Conservation (phyloP, 1,139 yeast species). For the Yamadazyma friedrichii region DNA sequence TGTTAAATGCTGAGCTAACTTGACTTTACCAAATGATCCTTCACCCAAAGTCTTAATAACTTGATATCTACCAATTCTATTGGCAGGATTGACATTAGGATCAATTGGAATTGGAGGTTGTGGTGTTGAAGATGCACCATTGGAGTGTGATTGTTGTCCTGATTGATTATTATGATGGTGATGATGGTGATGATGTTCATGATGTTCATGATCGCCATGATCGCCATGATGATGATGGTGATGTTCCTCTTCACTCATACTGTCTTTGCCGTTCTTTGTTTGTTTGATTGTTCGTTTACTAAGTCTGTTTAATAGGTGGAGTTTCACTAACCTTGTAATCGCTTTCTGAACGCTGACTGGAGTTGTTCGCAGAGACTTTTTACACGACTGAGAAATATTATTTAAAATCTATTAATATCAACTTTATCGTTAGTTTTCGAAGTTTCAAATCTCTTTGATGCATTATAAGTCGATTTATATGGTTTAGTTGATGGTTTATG, state of each 20-base stretch:
- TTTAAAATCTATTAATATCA: slow-evolving; percentile 8
- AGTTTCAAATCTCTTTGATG: slow-evolving; percentile 6
- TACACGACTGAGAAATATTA: too few species aligned
- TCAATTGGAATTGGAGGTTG: slow-evolving; percentile 21
- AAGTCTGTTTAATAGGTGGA: too few species aligned
- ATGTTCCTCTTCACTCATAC: slow-evolving; percentile 8
- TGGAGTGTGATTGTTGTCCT: background rate
- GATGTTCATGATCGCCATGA: slow-evolving; percentile 9
- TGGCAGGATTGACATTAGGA: slow-evolving; percentile 38
- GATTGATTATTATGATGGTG: slow-evolving; percentile 7
- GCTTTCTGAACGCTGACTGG: background rate
- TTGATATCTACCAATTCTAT: slow-evolving; percentile 86
- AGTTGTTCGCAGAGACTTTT: too few species aligned
- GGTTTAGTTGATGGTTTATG: too few species aligned
- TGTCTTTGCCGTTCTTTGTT: too few species aligned
- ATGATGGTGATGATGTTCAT: slow-evolving; percentile 10
- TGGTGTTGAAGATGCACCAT: slow-evolving; percentile 3
- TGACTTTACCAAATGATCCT: slow-evolving; percentile 97
- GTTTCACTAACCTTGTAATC: background rate
- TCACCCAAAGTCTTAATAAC: slow-evolving; percentile 93
- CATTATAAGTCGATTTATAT: slow-evolving; percentile 3
- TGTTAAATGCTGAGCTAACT: slow-evolving; percentile 87
- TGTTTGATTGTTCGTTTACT: too few species aligned
- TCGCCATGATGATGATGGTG: slow-evolving; percentile 10
- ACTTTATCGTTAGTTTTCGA: background rate